Conservation (phyloP, 176 grass and related monocot species). For the Juncus effusus region DNA sequence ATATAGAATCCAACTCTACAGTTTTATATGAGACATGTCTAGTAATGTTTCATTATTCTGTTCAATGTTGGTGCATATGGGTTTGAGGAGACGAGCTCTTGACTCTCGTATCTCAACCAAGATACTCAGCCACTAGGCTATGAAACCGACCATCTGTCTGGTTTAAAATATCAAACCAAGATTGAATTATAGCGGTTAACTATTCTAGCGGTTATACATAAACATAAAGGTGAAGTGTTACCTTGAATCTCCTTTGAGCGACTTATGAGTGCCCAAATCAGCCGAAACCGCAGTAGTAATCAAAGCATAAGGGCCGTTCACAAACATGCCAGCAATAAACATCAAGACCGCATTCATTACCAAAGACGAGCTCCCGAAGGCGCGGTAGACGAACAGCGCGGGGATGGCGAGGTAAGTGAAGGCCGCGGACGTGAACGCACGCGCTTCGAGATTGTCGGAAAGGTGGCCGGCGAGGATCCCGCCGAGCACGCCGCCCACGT, state of each 20-base stretch:
- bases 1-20: no score
- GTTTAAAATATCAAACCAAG: no score
- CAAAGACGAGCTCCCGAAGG: slow-evolving; percentile 59
- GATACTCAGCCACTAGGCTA: no score
- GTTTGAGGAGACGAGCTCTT: no score
- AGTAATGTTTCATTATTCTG: no score
- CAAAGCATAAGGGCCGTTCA: slow-evolving; percentile 77
- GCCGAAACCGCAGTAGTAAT: slow-evolving; percentile 85
- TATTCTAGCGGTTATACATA: no score
- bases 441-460: slow-evolving; percentile 64
- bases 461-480: slow-evolving; percentile 79
- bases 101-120: no score
- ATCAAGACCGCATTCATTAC: slow-evolving; percentile 62
- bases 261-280: slow-evolving; percentile 76
- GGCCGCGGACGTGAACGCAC: slow-evolving; percentile 63
- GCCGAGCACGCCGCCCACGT: slow-evolving; percentile 78
- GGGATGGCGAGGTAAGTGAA: slow-evolving; percentile 76
- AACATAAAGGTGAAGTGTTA: no score
- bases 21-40: no score
- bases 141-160: no score
- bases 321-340: slow-evolving; percentile 78
- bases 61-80: no score
- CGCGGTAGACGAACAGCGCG: slow-evolving; percentile 67
- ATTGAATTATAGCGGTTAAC: no score
- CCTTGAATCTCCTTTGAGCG: slow-evolving; percentile 56